Evolutionary conservation across 257 asterid genomes (phyloP).

Genomic region (Haberlea rhodopensis): DNA sequence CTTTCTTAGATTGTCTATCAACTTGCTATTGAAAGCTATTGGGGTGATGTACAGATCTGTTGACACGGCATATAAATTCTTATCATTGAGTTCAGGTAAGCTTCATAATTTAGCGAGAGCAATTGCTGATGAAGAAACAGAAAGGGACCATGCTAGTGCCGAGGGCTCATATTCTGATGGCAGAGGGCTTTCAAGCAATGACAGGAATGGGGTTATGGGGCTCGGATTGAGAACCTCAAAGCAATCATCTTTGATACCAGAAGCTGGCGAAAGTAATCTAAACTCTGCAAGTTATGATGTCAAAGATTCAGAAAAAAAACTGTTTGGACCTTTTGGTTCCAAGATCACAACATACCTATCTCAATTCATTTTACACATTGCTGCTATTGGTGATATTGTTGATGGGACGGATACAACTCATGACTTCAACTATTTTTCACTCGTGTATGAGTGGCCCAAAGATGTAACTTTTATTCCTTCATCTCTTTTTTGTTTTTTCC

Average conservation of each 20-base stretch:
- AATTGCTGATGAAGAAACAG: conserved; percentile 87
- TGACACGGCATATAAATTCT: conserved; percentile 22
- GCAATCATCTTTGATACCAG: conserved; percentile 42
- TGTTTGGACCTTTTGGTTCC: conserved; percentile 76
- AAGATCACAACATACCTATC: conserved; percentile 83
- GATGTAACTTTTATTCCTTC: conserved; percentile 60
- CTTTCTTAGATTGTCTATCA: conserved; percentile 14
- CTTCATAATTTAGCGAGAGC: conserved; percentile 98
- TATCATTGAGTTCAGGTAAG: conserved; percentile 55
- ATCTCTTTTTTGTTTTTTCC: conserved; percentile 11
- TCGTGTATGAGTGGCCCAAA: conserved; percentile 97
- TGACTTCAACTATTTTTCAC: conserved; percentile 94
- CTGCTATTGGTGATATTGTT: conserved; percentile 97
- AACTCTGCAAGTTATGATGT: conserved; percentile 66
- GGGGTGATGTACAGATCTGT: conserved; percentile 19
- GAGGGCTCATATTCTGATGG: conserved; percentile 62
- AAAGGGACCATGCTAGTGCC: conserved; percentile 56
- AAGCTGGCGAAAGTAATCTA: conserved; percentile 52
- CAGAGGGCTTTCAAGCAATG: conserved; percentile 48
- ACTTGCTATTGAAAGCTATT: conserved; percentile 17
- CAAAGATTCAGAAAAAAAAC: conserved; percentile 69
- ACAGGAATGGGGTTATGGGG: conserved; percentile 73
- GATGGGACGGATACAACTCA: conserved; percentile 99
- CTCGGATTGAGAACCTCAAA: conserved; percentile 73
- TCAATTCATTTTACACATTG: conserved; percentile 91